Evolutionary conservation across 2,329 filamentous ascomycete species (phyloP).

Genomic region (Penicillium capsulatum): DNA sequence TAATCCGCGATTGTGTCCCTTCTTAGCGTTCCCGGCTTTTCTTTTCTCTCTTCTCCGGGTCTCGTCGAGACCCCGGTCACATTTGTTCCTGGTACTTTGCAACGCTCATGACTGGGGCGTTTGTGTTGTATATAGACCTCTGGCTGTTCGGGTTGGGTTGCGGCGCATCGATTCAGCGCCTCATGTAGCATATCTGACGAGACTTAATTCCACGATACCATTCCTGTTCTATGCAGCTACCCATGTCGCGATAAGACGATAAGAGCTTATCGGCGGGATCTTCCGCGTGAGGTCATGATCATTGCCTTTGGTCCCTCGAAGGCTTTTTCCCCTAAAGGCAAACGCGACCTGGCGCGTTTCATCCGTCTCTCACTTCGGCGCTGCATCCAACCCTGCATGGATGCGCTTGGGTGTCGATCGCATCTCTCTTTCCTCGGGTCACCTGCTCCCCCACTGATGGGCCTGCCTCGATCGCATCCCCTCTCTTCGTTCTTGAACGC

Average conservation of each 20-base stretch:
- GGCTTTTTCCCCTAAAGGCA: not conserved
- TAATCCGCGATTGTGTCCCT: slow-evolving; percentile 16
- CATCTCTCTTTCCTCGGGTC: not conserved
- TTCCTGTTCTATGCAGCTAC: too few relatives aligned
- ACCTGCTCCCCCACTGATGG: not conserved
- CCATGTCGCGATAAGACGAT: slow-evolving; percentile 2
- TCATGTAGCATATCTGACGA: slow-evolving; percentile 30
- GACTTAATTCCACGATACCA: slow-evolving; percentile 29
- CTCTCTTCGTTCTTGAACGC: not conserved
- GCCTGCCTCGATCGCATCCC: too few relatives aligned
- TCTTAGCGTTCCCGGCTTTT: slow-evolving; percentile 17
- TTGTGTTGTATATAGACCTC: slow-evolving; percentile 37
- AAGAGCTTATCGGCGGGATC: slow-evolving; percentile 26
- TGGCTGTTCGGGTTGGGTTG: slow-evolving; percentile 22
- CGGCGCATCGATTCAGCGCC: slow-evolving; percentile 24
- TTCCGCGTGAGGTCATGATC: slow-evolving; percentile 25
- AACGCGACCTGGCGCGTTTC: too few relatives aligned
- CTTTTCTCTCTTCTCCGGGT: slow-evolving; percentile 4
- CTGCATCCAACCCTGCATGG: too few relatives aligned
- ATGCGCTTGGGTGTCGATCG: too few relatives aligned
- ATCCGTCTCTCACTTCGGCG: too few relatives aligned
- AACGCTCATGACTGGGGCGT: slow-evolving; percentile 23
- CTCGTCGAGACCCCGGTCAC: not conserved
- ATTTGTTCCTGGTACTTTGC: slow-evolving; percentile 7
- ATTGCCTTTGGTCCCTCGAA: slow-evolving; percentile 1